Evolutionary conservation across 2,329 filamentous ascomycete genomes (phyloP).

Genomic region (Arthroderma sp.): DNA sequence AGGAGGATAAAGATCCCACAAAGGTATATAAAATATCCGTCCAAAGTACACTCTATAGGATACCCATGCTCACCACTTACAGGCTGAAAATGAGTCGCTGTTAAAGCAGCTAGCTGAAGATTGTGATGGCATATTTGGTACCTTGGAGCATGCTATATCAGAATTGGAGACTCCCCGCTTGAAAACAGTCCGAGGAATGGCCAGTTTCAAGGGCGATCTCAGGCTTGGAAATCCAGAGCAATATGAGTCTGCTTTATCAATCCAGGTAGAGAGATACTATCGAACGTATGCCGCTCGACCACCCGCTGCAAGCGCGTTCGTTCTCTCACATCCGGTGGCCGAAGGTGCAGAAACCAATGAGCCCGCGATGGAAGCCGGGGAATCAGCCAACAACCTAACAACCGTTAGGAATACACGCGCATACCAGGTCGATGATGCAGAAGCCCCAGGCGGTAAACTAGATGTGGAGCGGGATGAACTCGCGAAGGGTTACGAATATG

Average conservation of each 20-base stretch:
- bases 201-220: slow-evolving; percentile 65
- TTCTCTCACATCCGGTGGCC: slow-evolving; percentile 36
- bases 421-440: slow-evolving; percentile 67
- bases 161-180: slow-evolving; percentile 65
- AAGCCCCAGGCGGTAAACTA: slow-evolving; percentile 61
- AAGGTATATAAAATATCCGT: slow-evolving; percentile 43
- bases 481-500: slow-evolving; percentile 90
- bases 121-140: slow-evolving; percentile 65
- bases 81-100: slow-evolving; percentile 59
- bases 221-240: slow-evolving; percentile 65
- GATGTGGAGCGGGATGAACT: slow-evolving; percentile 73
- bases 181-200: slow-evolving; percentile 62
- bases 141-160: slow-evolving; percentile 69
- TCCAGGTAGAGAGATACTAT: slow-evolving; percentile 83
- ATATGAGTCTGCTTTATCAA: slow-evolving; percentile 62
- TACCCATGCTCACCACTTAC: slow-evolving; percentile 3
- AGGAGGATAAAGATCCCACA: slow-evolving; percentile 61
- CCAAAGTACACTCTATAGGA: neutral
- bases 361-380: slow-evolving; percentile 18
- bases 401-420: slow-evolving; percentile 63
- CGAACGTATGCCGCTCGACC: slow-evolving; percentile 66
- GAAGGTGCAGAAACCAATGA: slow-evolving; percentile 30
- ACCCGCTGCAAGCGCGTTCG: slow-evolving; percentile 64
- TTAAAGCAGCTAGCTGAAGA: slow-evolving; percentile 53
- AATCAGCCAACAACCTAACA: slow-evolving; percentile 43